Conservation (phyloP, 2,329 filamentous ascomycete genomes). For the Sphaerulina populicola region DNA sequence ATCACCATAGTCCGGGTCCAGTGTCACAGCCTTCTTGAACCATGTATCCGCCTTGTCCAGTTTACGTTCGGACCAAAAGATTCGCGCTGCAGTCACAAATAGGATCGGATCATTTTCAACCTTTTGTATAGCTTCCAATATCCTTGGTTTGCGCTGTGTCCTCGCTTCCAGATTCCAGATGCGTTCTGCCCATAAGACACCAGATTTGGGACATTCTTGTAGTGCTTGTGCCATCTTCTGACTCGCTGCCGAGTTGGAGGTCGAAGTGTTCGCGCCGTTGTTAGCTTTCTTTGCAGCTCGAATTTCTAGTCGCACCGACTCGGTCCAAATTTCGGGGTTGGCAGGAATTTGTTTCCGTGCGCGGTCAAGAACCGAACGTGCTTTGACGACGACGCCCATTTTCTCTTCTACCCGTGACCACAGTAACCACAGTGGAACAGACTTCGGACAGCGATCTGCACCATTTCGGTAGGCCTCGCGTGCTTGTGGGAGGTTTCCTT, state of each 20-base stretch:
- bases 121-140: constrained; percentile 91
- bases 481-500: constrained; percentile 71
- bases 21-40: constrained; percentile 91
- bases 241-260: constrained; percentile 59
- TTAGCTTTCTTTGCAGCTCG: constrained; percentile 63
- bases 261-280: not conserved
- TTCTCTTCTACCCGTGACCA: constrained; percentile 82
- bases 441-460: constrained; percentile 75
- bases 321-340: constrained; percentile 75
- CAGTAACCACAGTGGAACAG: constrained; percentile 81
- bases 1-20: constrained; percentile 81
- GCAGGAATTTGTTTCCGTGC: constrained; percentile 82
- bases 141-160: constrained; percentile 84
- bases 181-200: constrained; percentile 83
- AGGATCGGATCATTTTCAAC: constrained; percentile 85
- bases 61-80: constrained; percentile 90
- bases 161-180: constrained; percentile 91
- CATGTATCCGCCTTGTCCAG: constrained; percentile 91
- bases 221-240: constrained; percentile 87
- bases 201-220: constrained; percentile 81
- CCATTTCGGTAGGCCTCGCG: constrained; percentile 83
- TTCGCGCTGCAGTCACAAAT: constrained; percentile 84
- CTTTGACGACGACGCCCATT: constrained; percentile 75
- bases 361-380: constrained; percentile 84
- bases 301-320: constrained; percentile 87